phyloP scores from a whole-genome alignment of 2,329 filamentous ascomycete genomes.

The Aspergillus alliaceus region DNA sequence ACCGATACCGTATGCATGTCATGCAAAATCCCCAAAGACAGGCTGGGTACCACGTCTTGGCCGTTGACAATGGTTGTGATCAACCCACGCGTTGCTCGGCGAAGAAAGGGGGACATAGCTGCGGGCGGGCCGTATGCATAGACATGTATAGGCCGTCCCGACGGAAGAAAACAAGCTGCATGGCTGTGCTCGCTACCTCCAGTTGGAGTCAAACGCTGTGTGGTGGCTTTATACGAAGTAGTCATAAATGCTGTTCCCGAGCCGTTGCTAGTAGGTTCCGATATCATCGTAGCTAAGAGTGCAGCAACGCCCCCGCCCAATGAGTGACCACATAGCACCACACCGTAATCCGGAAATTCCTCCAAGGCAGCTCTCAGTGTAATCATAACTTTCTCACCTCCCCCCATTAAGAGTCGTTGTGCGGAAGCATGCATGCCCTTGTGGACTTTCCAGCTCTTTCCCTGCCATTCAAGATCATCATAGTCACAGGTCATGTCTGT shows the following conservation, averaged over 20 bases:
- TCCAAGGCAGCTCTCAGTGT: constrained; percentile 66
- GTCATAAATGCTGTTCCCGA: constrained; percentile 63
- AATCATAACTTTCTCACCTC: constrained; percentile 64
- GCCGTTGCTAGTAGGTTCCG: constrained; percentile 56
- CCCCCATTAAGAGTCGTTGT: constrained; percentile 65
- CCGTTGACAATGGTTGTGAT: constrained; percentile 75
- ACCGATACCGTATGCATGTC: constrained; percentile 72
- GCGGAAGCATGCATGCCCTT: constrained; percentile 74
- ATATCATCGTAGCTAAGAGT: constrained; percentile 68
- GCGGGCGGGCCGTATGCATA: constrained; percentile 76
- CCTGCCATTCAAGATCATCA: constrained; percentile 60
- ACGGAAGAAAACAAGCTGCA: constrained; percentile 55
- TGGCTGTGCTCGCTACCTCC: constrained; percentile 17
- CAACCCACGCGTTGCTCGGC: constrained; percentile 68
- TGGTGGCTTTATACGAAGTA: constrained; percentile 39
- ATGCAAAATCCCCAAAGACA: constrained; percentile 72
- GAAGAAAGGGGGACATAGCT: constrained; percentile 68
- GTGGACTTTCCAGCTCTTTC: constrained; percentile 67
- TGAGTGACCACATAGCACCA: constrained; percentile 69
- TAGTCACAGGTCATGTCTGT: constrained; percentile 76
- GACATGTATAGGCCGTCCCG: constrained; percentile 71
- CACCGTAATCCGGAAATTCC: constrained; percentile 67
- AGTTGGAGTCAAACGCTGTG: constrained; percentile 43
- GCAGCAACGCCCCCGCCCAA: constrained; percentile 70
- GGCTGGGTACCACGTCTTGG: constrained; percentile 70